phyloP scores from a whole-genome alignment of 1,284 basidiomycete genomes.

The Apiotrichum brassicae region DNA sequence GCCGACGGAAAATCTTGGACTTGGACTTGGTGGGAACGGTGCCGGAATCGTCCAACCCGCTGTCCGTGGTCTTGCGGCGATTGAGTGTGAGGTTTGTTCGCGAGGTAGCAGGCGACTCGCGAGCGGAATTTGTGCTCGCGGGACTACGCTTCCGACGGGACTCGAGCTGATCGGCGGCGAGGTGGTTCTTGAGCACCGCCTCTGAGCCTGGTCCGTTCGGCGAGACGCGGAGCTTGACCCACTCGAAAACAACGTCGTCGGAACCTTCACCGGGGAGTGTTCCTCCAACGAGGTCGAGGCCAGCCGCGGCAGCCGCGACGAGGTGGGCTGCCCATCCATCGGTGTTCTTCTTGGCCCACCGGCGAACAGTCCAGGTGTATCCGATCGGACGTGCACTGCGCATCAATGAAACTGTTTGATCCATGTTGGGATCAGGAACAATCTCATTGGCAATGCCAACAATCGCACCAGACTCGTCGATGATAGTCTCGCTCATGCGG shows the following conservation, averaged over 20 bases:
- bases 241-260: slow-evolving; percentile 46
- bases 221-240: slow-evolving; percentile 35
- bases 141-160: not conserved
- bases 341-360: slow-evolving; percentile 62
- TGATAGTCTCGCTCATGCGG: slow-evolving; percentile 19
- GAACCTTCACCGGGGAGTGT: slow-evolving; percentile 20
- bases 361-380: slow-evolving; percentile 75
- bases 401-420: slow-evolving; percentile 2
- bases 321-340: slow-evolving; percentile 40
- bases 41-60: not conserved
- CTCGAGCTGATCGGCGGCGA: slow-evolving; percentile 5
- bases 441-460: slow-evolving; percentile 21
- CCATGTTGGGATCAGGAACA: not conserved
- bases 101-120: not conserved
- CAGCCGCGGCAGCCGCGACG: slow-evolving; percentile 36
- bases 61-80: not conserved
- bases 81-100: not conserved
- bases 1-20: not conserved
- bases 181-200: slow-evolving; percentile 10
- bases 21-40: not conserved
- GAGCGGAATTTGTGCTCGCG: not conserved
- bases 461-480: slow-evolving; percentile 30
- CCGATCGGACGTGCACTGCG: slow-evolving; percentile 38
- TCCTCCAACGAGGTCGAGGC: slow-evolving; percentile 32
- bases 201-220: slow-evolving; percentile 9